A percentile compares a stretch with the other conserved stretches of the same genome.
These are phyloP conservation scores for Paralagenidium karlingii DNA, from an alignment of 352 stramenopile genomes.

Conservation along the genomic window DNA sequence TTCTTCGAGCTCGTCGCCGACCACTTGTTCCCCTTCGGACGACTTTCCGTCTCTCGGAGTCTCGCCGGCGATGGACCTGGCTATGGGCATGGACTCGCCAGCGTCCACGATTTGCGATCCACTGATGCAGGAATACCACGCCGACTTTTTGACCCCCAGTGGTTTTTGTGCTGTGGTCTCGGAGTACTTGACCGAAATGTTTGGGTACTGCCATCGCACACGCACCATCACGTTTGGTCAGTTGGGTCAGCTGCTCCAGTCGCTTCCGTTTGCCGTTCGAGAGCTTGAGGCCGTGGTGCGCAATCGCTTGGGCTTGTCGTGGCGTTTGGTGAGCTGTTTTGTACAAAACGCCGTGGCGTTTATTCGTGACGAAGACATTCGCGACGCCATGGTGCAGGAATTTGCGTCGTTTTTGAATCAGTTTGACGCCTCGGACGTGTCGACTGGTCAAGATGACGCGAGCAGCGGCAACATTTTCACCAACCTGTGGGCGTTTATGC, in stretches of 20 bases:
- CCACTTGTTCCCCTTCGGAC: neutral
- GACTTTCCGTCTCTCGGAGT: neutral
- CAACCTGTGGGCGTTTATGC: slow-evolving; percentile 52
- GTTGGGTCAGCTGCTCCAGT: slow-evolving; percentile 40
- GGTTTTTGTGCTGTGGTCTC: slow-evolving; percentile 31
- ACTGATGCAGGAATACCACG: neutral
- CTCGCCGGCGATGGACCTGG: neutral
- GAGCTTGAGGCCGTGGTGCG: slow-evolving; percentile 53
- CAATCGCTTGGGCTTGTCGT: slow-evolving; percentile 40
- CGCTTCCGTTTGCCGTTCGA: slow-evolving; percentile 40
- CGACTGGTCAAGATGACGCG: slow-evolving; percentile 7
- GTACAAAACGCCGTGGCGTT: slow-evolving; percentile 53
- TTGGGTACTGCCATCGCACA: slow-evolving; percentile 36
- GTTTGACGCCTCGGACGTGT: slow-evolving; percentile 8
- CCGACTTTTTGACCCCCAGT: slow-evolving; percentile 26
- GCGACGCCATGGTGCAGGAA: slow-evolving; percentile 44
- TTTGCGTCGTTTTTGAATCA: slow-evolving; percentile 39
- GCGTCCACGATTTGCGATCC: neutral
- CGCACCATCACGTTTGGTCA: slow-evolving; percentile 36
- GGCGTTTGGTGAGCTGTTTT: slow-evolving; percentile 42
- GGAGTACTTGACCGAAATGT: slow-evolving; percentile 46
- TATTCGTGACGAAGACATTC: slow-evolving; percentile 61
- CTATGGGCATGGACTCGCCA: neutral
- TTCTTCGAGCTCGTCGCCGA: neutral
- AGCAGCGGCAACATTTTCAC: slow-evolving; percentile 38